Evolutionary conservation across 306 rosid genomes (phyloP).

Genomic region (Lathyrus tuberosus): DNA sequence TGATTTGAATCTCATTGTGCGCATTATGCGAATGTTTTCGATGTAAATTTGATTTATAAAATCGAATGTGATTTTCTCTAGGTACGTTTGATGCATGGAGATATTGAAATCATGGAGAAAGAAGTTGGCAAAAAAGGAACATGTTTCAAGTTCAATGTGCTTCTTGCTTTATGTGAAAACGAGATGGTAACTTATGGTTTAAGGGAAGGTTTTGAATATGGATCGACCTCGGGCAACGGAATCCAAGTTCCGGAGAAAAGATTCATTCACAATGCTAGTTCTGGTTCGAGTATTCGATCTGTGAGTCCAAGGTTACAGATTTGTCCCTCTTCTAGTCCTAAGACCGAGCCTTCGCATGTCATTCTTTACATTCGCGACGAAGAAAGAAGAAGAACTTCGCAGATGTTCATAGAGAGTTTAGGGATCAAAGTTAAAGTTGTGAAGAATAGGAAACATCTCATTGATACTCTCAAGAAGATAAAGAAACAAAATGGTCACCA

Average conservation of each 20-base stretch:
- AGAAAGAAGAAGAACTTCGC: slow-evolving; percentile 34
- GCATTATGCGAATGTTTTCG: not conserved
- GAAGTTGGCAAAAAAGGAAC: slow-evolving; percentile 66
- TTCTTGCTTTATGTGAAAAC: slow-evolving; percentile 44
- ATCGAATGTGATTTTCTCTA: slow-evolving; percentile 19
- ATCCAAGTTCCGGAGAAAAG: slow-evolving; percentile 18
- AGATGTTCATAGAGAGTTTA: slow-evolving; percentile 44
- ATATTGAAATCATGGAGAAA: slow-evolving; percentile 70
- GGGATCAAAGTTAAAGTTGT: slow-evolving; percentile 43
- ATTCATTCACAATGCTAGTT: slow-evolving; percentile 31
- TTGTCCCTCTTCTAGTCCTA: slow-evolving; percentile 34
- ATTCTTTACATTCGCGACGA: slow-evolving; percentile 33
- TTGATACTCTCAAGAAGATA: slow-evolving; percentile 39
- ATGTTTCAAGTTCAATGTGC: slow-evolving; percentile 72
- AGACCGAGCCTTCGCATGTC: slow-evolving; percentile 50
- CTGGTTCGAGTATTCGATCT: slow-evolving; percentile 42
- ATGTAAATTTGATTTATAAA: not conserved
- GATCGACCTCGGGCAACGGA: slow-evolving; percentile 19
- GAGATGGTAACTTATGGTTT: slow-evolving; percentile 27
- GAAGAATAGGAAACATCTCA: slow-evolving; percentile 32
- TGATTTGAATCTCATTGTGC: not conserved
- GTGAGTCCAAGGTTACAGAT: slow-evolving; percentile 45
- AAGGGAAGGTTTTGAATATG: slow-evolving; percentile 43
- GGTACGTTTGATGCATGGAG: slow-evolving; percentile 91
- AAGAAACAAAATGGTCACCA: slow-evolving; percentile 27